Conservation (phyloP, 2,329 filamentous ascomycete genomes). For the Tolypocladium nubicola region DNA sequence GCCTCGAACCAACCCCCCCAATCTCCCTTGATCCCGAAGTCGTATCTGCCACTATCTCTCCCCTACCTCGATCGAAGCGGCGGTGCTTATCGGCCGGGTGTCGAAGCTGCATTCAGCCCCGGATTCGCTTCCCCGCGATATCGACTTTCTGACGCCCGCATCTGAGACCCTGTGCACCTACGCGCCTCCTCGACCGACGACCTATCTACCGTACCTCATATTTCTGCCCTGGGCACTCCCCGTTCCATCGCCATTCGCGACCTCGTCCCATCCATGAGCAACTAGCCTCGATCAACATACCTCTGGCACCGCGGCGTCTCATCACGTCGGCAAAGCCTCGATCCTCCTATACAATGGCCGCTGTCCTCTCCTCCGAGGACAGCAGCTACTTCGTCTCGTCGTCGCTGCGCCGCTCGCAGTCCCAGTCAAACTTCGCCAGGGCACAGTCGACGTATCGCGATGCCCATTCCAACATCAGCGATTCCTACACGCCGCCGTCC, state of each 20-base stretch:
- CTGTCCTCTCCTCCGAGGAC: conserved; percentile 47
- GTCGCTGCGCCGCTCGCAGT: conserved; percentile 47
- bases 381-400: conserved; percentile 44
- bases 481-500: conserved; percentile 32
- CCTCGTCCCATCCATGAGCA: background rate
- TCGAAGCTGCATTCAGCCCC: background rate
- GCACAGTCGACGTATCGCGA: conserved; percentile 30
- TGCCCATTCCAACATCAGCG: conserved; percentile 35
- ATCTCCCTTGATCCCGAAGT: background rate
- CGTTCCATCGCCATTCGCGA: background rate
- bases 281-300: background rate
- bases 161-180: background rate
- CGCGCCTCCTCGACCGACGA: background rate
- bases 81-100: background rate
- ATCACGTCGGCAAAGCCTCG: background rate
- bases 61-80: background rate
- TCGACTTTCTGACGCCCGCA: background rate
- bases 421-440: conserved; percentile 44
- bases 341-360: conserved; percentile 33
- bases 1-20: background rate
- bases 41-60: background rate
- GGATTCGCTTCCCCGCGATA: background rate
- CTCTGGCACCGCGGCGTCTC: conserved; percentile 3
- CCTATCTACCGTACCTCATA: background rate
- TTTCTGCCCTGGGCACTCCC: background rate